A percentile compares a stretch with the other conserved stretches of the same genome.
These are phyloP conservation scores for Thalassiosira delicatula DNA, from an alignment of 352 stramenopile species.

Conservation along the genomic window DNA sequence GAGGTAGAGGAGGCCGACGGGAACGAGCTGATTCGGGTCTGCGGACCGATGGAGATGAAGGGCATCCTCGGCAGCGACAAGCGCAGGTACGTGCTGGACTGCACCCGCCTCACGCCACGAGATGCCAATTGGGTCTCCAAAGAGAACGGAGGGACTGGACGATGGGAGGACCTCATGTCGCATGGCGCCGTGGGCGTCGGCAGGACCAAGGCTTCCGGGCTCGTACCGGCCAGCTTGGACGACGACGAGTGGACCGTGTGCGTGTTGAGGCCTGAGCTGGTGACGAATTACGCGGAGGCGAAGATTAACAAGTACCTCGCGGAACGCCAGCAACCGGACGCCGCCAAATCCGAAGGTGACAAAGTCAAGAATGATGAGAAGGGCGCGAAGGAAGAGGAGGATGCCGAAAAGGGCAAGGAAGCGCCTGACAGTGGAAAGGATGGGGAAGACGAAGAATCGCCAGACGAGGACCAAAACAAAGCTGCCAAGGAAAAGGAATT, in stretches of 20 bases:
- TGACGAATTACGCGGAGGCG: slow-evolving; percentile 90
- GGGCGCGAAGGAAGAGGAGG: neutral
- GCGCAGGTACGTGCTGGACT: slow-evolving; percentile 91
- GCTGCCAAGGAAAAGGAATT: slow-evolving; percentile 25
- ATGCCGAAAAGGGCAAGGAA: neutral
- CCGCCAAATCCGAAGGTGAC: too few species aligned
- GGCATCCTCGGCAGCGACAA: slow-evolving; percentile 93
- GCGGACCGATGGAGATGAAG: slow-evolving; percentile 93
- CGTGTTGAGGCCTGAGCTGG: slow-evolving; percentile 91
- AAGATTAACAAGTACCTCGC: slow-evolving; percentile 85
- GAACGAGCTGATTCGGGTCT: slow-evolving; percentile 82
- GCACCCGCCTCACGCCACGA: slow-evolving; percentile 92
- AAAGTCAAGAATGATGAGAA: slow-evolving; percentile 2
- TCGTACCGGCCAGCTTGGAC: slow-evolving; percentile 66
- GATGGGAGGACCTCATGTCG: slow-evolving; percentile 84
- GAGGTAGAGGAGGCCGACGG: slow-evolving; percentile 42
- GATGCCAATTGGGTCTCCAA: slow-evolving; percentile 90
- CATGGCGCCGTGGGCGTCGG: neutral
- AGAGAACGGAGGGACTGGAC: slow-evolving; percentile 78
- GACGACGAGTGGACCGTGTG: slow-evolving; percentile 89
- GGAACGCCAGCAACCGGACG: too few species aligned
- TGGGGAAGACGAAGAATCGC: slow-evolving; percentile 7
- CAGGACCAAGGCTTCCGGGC: slow-evolving; percentile 1
- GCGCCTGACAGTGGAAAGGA: slow-evolving; percentile 38
- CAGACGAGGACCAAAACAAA: slow-evolving; percentile 8